A percentile compares a stretch with the other conserved stretches of the same genome.
These are phyloP conservation scores for Cercospora sojina DNA, from an alignment of 2,329 filamentous ascomycete genomes.

Conservation along the genomic window DNA sequence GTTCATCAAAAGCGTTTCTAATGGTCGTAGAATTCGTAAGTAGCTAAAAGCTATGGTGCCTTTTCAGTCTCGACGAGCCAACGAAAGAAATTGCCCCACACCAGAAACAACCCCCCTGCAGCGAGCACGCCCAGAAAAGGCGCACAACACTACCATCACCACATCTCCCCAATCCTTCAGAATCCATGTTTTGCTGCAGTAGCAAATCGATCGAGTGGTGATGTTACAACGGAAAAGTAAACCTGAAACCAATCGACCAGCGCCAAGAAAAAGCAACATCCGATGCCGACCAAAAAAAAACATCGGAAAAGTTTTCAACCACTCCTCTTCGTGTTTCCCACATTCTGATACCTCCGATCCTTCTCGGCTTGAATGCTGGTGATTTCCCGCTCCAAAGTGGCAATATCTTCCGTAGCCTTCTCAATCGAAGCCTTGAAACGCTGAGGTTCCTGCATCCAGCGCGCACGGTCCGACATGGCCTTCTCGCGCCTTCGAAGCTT, in stretches of 20 bases:
- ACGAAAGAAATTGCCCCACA: background rate
- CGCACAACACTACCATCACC: background rate
- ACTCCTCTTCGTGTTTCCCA: slow-evolving; percentile 30
- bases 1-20: background rate
- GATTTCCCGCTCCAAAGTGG: slow-evolving; percentile 69
- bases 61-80: background rate
- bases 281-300: background rate
- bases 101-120: slow-evolving; percentile 2
- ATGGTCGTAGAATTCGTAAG: background rate
- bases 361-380: slow-evolving; percentile 52
- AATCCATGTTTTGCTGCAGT: background rate
- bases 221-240: background rate
- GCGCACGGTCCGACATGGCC: slow-evolving; percentile 70
- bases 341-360: slow-evolving; percentile 27
- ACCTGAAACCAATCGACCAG: background rate
- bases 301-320: slow-evolving; percentile 2
- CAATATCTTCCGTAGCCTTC: slow-evolving; percentile 70
- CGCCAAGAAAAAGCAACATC: background rate
- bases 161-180: too few species aligned
- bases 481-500: slow-evolving; percentile 74
- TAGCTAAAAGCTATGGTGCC: background rate
- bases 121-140: background rate
- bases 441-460: slow-evolving; percentile 72
- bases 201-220: background rate
- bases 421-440: slow-evolving; percentile 60